phyloP scores from a whole-genome alignment of 2,329 filamentous ascomycete genomes.

The Penicillium griseofulvum region DNA sequence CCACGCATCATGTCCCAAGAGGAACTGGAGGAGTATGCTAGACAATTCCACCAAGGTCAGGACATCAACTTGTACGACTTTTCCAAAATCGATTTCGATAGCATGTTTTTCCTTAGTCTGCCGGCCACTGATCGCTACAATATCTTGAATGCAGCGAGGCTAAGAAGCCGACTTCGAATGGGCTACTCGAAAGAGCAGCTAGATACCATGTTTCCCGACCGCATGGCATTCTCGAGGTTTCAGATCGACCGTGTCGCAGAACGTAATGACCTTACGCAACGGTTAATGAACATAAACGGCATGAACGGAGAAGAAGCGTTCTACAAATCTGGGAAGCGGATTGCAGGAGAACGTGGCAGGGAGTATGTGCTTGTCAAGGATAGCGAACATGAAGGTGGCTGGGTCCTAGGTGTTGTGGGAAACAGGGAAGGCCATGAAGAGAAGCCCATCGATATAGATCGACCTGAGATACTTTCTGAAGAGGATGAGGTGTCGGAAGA shows the following conservation, averaged over 20 bases:
- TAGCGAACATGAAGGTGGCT: constrained; percentile 89
- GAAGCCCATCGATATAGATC: constrained; percentile 91
- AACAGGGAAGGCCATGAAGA: constrained; percentile 75
- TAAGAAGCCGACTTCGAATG: constrained; percentile 88
- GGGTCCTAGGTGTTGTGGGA: constrained; percentile 90
- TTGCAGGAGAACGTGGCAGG: constrained; percentile 73
- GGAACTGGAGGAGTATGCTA: constrained; percentile 89
- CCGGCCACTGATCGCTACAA: constrained; percentile 92
- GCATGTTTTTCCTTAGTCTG: constrained; percentile 88
- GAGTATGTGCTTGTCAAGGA: constrained; percentile 98
- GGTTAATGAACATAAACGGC: constrained; percentile 89
- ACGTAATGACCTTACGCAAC: constrained; percentile 89
- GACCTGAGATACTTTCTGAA: constrained; percentile 50
- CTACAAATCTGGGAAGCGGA: constrained; percentile 56
- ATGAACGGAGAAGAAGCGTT: constrained; percentile 77
- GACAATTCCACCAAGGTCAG: constrained; percentile 87
- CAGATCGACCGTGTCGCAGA: constrained; percentile 93
- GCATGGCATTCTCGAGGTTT: constrained; percentile 95
- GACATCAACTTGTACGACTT: constrained; percentile 91
- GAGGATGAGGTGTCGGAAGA: constrained; percentile 64
- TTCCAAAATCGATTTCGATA: constrained; percentile 96
- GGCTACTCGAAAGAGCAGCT: constrained; percentile 94
- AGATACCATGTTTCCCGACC: constrained; percentile 93
- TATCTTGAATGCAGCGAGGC: constrained; percentile 87
- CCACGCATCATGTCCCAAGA: constrained; percentile 94